These are phyloP conservation scores for Brasilioporus rufonigricans DNA, from an alignment of 768 basidiomycete genomes.

Conservation along the genomic window DNA sequence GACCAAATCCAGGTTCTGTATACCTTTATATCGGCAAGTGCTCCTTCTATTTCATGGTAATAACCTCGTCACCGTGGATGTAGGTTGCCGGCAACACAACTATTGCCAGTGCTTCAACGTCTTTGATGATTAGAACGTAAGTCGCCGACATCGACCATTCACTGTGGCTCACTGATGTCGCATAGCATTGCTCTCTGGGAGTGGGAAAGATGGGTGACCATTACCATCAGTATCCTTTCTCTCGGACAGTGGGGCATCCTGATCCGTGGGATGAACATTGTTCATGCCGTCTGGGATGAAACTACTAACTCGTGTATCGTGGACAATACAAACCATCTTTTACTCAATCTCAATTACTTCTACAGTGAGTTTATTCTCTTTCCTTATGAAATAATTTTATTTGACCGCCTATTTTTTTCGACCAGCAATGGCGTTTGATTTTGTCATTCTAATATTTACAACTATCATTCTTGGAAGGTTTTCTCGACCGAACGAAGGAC, in stretches of 20 bases:
- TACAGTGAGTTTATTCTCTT: conserved; percentile 50
- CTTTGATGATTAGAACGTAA: conserved; percentile 69
- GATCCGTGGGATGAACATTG: conserved; percentile 66
- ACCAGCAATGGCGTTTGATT: conserved; percentile 68
- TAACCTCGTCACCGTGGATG: conserved; percentile 1
- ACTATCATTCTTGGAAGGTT: conserved; percentile 47
- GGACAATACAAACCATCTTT: conserved; percentile 47
- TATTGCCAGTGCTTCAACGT: conserved; percentile 39
- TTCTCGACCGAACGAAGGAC: conserved; percentile 46
- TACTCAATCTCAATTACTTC: conserved; percentile 66
- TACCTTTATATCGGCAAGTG: conserved; percentile 62
- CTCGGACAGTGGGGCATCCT: conserved; percentile 65
- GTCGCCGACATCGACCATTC: conserved; percentile 5
- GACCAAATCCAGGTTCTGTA: conserved; percentile 50
- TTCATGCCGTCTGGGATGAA: conserved; percentile 53
- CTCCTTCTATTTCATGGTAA: not conserved
- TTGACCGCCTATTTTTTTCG: not conserved
- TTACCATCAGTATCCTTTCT: conserved; percentile 52
- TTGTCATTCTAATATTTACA: conserved; percentile 56
- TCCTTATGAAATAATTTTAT: not conserved
- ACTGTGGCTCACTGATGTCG: conserved; percentile 22
- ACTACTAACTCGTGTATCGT: conserved; percentile 46
- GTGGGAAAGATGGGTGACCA: conserved; percentile 47
- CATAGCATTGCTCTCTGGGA: conserved; percentile 70
- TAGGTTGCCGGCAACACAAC: conserved; percentile 29